A percentile compares a stretch with the other conserved stretches of the same genome.
phyloP scores from a whole-genome alignment of 2,329 filamentous ascomycete genomes.

The Diplodia corticola region DNA sequence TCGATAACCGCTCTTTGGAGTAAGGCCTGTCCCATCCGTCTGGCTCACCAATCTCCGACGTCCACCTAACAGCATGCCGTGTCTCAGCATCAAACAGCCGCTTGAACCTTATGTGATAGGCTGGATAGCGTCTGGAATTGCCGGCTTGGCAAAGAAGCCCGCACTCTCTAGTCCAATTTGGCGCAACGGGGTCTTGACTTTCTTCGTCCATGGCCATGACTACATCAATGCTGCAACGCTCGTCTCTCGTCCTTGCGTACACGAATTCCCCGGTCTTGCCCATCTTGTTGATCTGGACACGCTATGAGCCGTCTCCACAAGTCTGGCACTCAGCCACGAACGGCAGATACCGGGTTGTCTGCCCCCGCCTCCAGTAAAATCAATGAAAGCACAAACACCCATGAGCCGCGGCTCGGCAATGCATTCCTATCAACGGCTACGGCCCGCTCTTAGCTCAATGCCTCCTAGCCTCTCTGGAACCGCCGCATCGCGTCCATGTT shows the following conservation, averaged over 20 bases:
- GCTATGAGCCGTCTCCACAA: not conserved
- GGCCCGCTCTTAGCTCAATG: conserved; percentile 9
- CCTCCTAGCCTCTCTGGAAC: not conserved
- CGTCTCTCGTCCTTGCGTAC: not conserved
- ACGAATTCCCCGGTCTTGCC: not conserved
- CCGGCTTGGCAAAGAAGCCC: not conserved
- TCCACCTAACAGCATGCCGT: not conserved
- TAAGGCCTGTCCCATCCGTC: not conserved
- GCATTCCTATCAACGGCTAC: conserved; percentile 15
- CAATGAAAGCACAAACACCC: not conserved
- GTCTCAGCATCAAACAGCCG: not conserved
- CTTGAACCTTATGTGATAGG: not conserved
- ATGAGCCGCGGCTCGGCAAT: conserved; percentile 6
- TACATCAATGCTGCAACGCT: not conserved
- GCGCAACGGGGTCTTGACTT: not conserved
- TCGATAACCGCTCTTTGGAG: not conserved
- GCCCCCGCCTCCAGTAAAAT: not conserved
- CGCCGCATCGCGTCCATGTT: not conserved
- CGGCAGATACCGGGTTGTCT: not conserved
- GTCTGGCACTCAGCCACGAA: not conserved
- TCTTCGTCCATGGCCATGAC: not conserved
- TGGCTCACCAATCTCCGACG: conserved; percentile 1
- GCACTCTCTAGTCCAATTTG: not conserved
- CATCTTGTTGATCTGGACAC: not conserved
- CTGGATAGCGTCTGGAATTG: not conserved